A percentile compares a stretch with the other conserved stretches of the same genome.
phyloP scores from a whole-genome alignment of 441 rosid species.

The Croton laevigatus region DNA sequence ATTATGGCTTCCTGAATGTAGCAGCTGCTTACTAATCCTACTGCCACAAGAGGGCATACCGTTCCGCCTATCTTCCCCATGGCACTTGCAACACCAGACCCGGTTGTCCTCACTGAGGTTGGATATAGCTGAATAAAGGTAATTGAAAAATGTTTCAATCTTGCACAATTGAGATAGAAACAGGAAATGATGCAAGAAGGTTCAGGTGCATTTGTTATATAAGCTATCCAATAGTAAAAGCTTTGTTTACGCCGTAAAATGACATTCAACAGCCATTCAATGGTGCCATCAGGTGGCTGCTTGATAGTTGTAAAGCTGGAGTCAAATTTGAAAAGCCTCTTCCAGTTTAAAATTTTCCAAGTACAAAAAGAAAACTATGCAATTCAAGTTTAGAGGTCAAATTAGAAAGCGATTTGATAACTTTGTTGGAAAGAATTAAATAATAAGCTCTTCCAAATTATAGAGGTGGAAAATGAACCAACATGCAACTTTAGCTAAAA shows the following conservation, averaged over 20 bases:
- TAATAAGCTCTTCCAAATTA: not conserved
- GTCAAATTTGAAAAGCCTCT: too few relatives aligned
- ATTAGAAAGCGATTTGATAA: too few relatives aligned
- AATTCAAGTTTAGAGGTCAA: too few relatives aligned
- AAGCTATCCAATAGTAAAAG: too few relatives aligned
- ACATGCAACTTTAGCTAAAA: not conserved
- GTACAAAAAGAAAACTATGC: too few relatives aligned
- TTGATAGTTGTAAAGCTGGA: too few relatives aligned
- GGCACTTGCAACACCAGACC: slow-evolving; percentile 46
- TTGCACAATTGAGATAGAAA: not conserved
- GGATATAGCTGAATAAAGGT: slow-evolving; percentile 37
- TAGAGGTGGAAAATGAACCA: not conserved
- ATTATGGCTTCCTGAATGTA: slow-evolving; percentile 35
- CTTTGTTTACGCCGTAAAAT: too few relatives aligned
- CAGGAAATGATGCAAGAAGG: not conserved
- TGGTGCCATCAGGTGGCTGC: too few relatives aligned
- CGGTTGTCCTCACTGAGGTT: slow-evolving; percentile 41
- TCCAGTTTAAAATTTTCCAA: too few relatives aligned
- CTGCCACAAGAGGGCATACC: slow-evolving; percentile 52
- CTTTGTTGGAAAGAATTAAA: not conserved
- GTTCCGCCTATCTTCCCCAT: slow-evolving; percentile 60
- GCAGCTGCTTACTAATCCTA: slow-evolving; percentile 42
- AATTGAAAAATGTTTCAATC: too few relatives aligned
- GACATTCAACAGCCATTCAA: too few relatives aligned
- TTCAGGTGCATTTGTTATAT: too few relatives aligned